phyloP scores from a whole-genome alignment of 768 basidiomycete genomes.

The Lactifluus subvellereus region DNA sequence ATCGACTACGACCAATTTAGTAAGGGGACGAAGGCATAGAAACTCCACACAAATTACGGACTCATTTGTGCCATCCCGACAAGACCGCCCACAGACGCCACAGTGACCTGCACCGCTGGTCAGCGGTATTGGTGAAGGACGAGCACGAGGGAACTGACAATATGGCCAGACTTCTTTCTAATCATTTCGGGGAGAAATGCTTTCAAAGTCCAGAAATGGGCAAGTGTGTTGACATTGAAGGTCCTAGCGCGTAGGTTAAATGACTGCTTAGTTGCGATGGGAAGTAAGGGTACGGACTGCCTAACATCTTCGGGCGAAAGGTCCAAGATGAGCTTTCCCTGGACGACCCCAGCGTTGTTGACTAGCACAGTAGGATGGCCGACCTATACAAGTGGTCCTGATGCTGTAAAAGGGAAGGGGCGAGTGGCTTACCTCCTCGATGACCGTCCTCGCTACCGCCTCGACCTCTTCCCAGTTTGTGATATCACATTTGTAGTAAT shows the following conservation, averaged over 20 bases:
- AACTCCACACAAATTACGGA: slow-evolving; percentile 35
- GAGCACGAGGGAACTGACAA: slow-evolving; percentile 45
- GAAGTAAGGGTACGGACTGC: slow-evolving; percentile 47
- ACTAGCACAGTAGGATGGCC: slow-evolving; percentile 86
- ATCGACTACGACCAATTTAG: slow-evolving; percentile 48
- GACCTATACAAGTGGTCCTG: slow-evolving; percentile 43
- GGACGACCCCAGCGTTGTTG: slow-evolving; percentile 93
- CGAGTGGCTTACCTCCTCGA: slow-evolving; percentile 57
- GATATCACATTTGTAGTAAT: slow-evolving; percentile 87
- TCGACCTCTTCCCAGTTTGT: slow-evolving; percentile 85
- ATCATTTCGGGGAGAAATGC: slow-evolving; percentile 91
- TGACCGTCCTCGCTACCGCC: slow-evolving; percentile 61
- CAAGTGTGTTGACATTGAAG: slow-evolving; percentile 79
- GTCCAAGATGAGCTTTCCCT: slow-evolving; percentile 83
- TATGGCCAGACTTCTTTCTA: slow-evolving; percentile 70
- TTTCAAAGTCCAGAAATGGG: slow-evolving; percentile 90
- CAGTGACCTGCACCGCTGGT: slow-evolving; percentile 49
- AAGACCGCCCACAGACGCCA: slow-evolving; percentile 71
- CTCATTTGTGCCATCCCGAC: slow-evolving; percentile 71
- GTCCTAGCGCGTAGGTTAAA: slow-evolving; percentile 49
- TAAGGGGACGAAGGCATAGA: not conserved
- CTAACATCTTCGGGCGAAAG: slow-evolving; percentile 69
- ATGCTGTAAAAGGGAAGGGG: not conserved
- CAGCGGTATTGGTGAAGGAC: not conserved
- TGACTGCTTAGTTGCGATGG: not conserved